Conservation (phyloP, 2,329 filamentous ascomycete genomes). For the Hypoxylon sp. region DNA sequence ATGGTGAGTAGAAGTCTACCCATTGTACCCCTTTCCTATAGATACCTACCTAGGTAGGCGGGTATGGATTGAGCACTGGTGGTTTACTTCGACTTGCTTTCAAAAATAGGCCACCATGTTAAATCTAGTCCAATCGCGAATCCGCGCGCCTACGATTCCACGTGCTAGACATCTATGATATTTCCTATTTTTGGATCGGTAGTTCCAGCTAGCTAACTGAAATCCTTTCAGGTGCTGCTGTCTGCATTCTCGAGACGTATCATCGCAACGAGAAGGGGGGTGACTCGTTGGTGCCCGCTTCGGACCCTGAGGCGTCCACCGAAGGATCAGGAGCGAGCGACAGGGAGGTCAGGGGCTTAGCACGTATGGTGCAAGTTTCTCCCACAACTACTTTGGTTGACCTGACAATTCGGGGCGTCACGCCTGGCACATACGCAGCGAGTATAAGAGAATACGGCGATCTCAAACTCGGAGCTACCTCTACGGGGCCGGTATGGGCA, state of each 20-base stretch:
- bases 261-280: slow-evolving; percentile 64
- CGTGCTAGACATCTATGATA: no score
- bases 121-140: no score
- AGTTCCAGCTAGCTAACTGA: slow-evolving; percentile 35
- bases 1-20: slow-evolving; percentile 67
- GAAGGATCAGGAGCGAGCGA: slow-evolving; percentile 46
- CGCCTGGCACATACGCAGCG: slow-evolving; percentile 82
- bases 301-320: slow-evolving; percentile 47
- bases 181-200: slow-evolving; percentile 7
- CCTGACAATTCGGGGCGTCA: slow-evolving; percentile 83
- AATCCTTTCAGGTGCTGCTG: slow-evolving; percentile 71
- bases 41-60: no score
- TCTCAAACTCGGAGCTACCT: slow-evolving; percentile 82
- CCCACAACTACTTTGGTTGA: slow-evolving; percentile 83
- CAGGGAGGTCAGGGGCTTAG: slow-evolving; percentile 80
- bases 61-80: no score
- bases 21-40: slow-evolving; percentile 34
- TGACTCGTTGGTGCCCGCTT: slow-evolving; percentile 46
- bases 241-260: slow-evolving; percentile 93
- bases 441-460: slow-evolving; percentile 88
- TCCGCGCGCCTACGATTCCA: no score
- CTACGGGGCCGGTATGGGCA: slow-evolving; percentile 84
- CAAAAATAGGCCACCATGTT: no score
- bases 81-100: no score
- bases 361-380: slow-evolving; percentile 91